These are phyloP conservation scores for Trebouxia sp. DNA, from an alignment of 139 green algal species.

Conservation along the genomic window DNA sequence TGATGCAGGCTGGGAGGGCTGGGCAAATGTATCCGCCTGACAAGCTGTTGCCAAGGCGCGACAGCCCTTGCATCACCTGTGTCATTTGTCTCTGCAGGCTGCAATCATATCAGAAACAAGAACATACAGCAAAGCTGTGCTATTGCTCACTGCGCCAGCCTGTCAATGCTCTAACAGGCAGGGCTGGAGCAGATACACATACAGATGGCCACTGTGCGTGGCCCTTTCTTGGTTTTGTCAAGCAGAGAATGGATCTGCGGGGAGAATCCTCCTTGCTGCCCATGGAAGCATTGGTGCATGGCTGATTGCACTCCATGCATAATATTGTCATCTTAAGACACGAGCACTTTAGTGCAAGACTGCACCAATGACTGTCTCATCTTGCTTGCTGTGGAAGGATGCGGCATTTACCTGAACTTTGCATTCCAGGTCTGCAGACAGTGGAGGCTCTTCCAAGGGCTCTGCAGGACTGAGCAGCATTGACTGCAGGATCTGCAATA, in stretches of 20 bases:
- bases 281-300: neutral
- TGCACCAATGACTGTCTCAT: neutral
- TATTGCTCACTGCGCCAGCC: too few species aligned
- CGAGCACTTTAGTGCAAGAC: neutral
- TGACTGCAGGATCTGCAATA: neutral
- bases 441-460: neutral
- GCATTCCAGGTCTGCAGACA: neutral
- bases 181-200: too few species aligned
- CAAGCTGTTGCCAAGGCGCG: neutral
- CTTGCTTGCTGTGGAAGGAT: neutral
- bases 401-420: neutral
- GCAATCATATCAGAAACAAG: too few species aligned
- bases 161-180: too few species aligned
- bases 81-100: neutral
- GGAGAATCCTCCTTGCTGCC: neutral
- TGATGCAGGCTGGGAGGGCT: neutral
- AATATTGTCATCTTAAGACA: neutral
- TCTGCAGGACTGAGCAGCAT: conserved; percentile 8
- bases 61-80: neutral
- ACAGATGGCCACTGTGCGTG: too few species aligned
- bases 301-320: neutral
- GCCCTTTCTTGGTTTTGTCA: neutral
- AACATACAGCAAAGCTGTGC: too few species aligned
- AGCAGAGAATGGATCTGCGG: neutral
- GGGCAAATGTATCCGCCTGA: neutral